A percentile compares a stretch with the other conserved stretches of the same genome.
Conservation (phyloP, 257 asterid genomes). For the Lantana camara region DNA sequence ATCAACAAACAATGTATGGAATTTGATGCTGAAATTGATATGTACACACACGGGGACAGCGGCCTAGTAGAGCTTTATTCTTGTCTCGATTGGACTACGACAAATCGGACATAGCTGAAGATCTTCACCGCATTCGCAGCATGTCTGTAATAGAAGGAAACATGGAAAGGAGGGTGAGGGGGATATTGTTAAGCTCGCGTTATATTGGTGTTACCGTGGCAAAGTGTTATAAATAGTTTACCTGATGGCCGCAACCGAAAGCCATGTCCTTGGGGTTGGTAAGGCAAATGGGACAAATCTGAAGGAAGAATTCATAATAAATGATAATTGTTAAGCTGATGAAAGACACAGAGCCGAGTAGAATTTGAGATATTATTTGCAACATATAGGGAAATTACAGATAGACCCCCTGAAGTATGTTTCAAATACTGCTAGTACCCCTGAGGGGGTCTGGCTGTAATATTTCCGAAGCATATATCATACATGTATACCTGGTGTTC, state of each 20-base stretch:
- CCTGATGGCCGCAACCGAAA: constrained; percentile 99
- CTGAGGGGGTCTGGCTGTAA: too few relatives aligned
- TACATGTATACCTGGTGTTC: constrained; percentile 63
- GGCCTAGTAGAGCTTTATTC: constrained; percentile 79
- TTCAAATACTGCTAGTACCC: too few relatives aligned
- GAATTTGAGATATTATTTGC: not conserved
- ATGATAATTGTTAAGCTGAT: not conserved
- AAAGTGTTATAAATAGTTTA: constrained; percentile 24
- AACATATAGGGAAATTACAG: too few relatives aligned
- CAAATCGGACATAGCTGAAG: constrained; percentile 81
- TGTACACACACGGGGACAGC: not conserved
- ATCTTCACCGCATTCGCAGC: constrained; percentile 70
- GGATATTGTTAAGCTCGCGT: not conserved
- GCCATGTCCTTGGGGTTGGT: constrained; percentile 91
- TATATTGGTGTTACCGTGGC: not conserved
- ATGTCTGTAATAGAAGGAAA: constrained; percentile 50
- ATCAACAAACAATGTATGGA: constrained; percentile 28
- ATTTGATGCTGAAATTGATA: constrained; percentile 29
- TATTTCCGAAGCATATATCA: not conserved
- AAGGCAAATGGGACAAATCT: constrained; percentile 94
- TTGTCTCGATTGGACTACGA: constrained; percentile 61
- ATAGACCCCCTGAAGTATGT: too few relatives aligned
- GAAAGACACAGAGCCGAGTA: not conserved
- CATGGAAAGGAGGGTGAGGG: too few relatives aligned
- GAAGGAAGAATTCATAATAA: constrained; percentile 21